These are phyloP conservation scores for Halophytophthora polymorphica DNA, from an alignment of 352 stramenopile species.

Conservation along the genomic window DNA sequence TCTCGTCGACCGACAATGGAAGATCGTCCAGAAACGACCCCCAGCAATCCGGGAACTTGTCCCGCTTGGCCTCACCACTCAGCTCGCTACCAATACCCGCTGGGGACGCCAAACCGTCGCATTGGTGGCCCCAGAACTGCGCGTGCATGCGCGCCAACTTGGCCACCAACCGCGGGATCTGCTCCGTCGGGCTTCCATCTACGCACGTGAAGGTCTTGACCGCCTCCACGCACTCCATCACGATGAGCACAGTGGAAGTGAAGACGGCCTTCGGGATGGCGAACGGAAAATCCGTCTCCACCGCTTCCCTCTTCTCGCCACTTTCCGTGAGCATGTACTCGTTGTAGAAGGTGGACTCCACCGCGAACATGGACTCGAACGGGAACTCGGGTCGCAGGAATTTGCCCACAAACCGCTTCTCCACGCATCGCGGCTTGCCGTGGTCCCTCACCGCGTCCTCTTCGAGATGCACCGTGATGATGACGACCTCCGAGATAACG, in stretches of 20 bases:
- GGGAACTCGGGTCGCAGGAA: slow-evolving; percentile 77
- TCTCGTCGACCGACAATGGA: slow-evolving; percentile 25
- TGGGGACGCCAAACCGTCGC: slow-evolving; percentile 35
- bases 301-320: slow-evolving; percentile 20
- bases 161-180: slow-evolving; percentile 40
- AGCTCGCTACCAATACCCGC: slow-evolving; percentile 75
- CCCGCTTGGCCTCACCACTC: slow-evolving; percentile 47
- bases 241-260: slow-evolving; percentile 66
- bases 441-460: background rate
- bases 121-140: slow-evolving; percentile 46
- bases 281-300: slow-evolving; percentile 45
- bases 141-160: slow-evolving; percentile 69
- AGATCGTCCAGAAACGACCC: slow-evolving; percentile 50
- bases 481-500: slow-evolving; percentile 77
- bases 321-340: slow-evolving; percentile 26
- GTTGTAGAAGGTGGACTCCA: slow-evolving; percentile 78
- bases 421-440: background rate
- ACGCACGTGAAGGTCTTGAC: slow-evolving; percentile 60
- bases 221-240: slow-evolving; percentile 54
- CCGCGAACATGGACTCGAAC: slow-evolving; percentile 76
- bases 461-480: slow-evolving; percentile 35
- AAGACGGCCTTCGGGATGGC: slow-evolving; percentile 49
- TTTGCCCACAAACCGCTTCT: slow-evolving; percentile 60
- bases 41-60: slow-evolving; percentile 66
- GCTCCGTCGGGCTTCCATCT: slow-evolving; percentile 49